phyloP scores from a whole-genome alignment of 805 yeast genomes.

The Candida ponderosae region DNA sequence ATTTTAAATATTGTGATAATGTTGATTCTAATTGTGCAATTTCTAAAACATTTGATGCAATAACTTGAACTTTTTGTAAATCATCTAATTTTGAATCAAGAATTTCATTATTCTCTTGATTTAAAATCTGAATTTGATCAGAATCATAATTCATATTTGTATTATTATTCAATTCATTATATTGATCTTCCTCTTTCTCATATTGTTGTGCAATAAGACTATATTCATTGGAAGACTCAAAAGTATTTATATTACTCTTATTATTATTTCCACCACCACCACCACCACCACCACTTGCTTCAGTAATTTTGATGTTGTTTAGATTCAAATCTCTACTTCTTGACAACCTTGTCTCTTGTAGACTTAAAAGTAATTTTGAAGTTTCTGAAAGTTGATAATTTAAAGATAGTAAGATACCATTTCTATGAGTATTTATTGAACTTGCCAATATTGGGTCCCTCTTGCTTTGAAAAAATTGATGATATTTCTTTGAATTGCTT shows the following conservation, averaged over 20 bases:
- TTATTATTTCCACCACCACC: conserved; percentile 8
- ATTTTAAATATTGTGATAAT: conserved; percentile 59
- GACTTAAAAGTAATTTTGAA: conserved; percentile 13
- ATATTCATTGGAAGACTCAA: conserved; percentile 21
- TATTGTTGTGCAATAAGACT: conserved; percentile 9
- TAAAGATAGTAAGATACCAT: conserved; percentile 13
- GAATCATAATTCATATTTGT: conserved; percentile 28
- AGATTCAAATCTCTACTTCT: conserved; percentile 16
- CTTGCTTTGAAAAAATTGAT: conserved; percentile 2
- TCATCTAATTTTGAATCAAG: conserved; percentile 52
- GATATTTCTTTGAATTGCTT: conserved; percentile 13
- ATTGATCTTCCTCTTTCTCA: conserved; percentile 17
- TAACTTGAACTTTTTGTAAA: conserved; percentile 47
- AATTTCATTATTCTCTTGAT: conserved; percentile 50
- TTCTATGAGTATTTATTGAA: conserved; percentile 13
- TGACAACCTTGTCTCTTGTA: conserved; percentile 19
- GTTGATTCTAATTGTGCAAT: conserved; percentile 71
- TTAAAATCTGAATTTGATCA: conserved; percentile 51
- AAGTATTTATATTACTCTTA: conserved; percentile 9
- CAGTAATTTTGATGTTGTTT: too few relatives aligned
- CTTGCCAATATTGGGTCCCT: conserved; percentile 7
- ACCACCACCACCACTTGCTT: too few relatives aligned
- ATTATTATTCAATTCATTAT: conserved; percentile 26
- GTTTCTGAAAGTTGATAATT: conserved; percentile 15
- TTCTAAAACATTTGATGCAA: conserved; percentile 60